A percentile compares a stretch with the other conserved stretches of the same genome.
Conservation (phyloP, 1,139 yeast genomes). For the Saccharomyces hybrid region DNA sequence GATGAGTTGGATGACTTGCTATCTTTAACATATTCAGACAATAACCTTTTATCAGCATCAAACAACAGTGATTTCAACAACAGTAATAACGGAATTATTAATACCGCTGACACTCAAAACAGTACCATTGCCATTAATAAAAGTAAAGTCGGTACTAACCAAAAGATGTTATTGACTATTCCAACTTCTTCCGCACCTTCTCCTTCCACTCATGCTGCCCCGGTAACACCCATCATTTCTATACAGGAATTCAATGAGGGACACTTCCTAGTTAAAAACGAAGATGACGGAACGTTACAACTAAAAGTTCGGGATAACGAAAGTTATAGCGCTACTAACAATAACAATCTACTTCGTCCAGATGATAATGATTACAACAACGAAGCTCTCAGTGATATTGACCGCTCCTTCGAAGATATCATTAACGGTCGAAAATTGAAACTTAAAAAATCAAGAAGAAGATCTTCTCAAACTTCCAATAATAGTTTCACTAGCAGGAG, state of each 20-base stretch:
- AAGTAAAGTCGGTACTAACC: background rate
- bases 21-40: slow-evolving; percentile 1
- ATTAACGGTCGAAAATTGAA: slow-evolving; percentile 20
- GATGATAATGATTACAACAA: background rate
- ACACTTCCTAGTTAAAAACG: slow-evolving; percentile 4
- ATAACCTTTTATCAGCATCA: background rate
- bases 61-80: background rate
- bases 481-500: slow-evolving; percentile 7
- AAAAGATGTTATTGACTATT: background rate
- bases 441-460: slow-evolving; percentile 14
- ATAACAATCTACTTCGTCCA: slow-evolving; percentile 7
- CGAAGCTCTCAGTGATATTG: slow-evolving; percentile 7
- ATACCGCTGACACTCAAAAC: background rate
- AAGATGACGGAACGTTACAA: background rate
- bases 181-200: slow-evolving; percentile 3
- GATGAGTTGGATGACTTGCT: slow-evolving; percentile 18
- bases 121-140: background rate
- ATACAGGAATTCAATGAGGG: slow-evolving; percentile 19
- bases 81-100: background rate
- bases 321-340: background rate
- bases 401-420: slow-evolving; percentile 19
- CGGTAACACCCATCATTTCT: slow-evolving; percentile 21
- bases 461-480: slow-evolving; percentile 10
- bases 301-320: background rate
- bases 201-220: slow-evolving; percentile 3